A percentile compares a stretch with the other conserved stretches of the same genome.
phyloP scores from a whole-genome alignment of 2,329 filamentous ascomycete species.

The Arthrobotrys sphaeroides region DNA sequence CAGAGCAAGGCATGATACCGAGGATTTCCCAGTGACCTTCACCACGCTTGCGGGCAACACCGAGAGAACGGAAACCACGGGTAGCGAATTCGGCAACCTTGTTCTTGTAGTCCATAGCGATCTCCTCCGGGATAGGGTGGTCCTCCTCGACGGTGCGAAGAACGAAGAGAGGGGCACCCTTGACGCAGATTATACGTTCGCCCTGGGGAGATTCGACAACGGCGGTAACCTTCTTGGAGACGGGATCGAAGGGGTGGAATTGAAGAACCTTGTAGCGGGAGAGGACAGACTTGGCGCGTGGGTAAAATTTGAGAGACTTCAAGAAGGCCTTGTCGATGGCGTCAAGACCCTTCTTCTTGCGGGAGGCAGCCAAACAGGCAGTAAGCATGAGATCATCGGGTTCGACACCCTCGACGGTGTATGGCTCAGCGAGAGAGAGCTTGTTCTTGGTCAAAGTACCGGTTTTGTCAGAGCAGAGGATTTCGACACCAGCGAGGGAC shows the following conservation, averaged over 20 bases:
- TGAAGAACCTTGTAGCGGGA: constrained; percentile 85
- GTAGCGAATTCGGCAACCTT: constrained; percentile 90
- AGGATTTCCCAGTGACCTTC: constrained; percentile 87
- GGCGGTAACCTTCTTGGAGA: constrained; percentile 90
- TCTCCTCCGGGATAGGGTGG: constrained; percentile 77
- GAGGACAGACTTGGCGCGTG: constrained; percentile 80
- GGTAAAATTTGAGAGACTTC: constrained; percentile 83
- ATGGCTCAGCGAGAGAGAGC: constrained; percentile 85
- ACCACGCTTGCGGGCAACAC: constrained; percentile 88
- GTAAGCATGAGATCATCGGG: constrained; percentile 90
- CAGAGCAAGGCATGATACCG: constrained; percentile 93
- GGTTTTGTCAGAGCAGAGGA: constrained; percentile 94
- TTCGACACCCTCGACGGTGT: constrained; percentile 81
- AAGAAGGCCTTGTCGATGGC: constrained; percentile 95
- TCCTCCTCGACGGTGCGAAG: constrained; percentile 88
- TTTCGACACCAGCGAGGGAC: constrained; percentile 89
- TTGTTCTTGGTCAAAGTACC: constrained; percentile 95
- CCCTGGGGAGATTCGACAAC: constrained; percentile 84
- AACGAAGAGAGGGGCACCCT: constrained; percentile 88
- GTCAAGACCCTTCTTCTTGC: constrained; percentile 96
- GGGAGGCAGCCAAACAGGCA: constrained; percentile 86
- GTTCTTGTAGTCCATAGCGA: constrained; percentile 88
- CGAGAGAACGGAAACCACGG: constrained; percentile 92
- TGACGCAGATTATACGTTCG: constrained; percentile 86
- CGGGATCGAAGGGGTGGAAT: constrained; percentile 88